Percentiles rank a stretch among this genome's conserved stretches.
These are phyloP conservation scores for Trichaptum fuscoviolaceum DNA, from an alignment of 768 basidiomycete species.

Conservation along the genomic window DNA sequence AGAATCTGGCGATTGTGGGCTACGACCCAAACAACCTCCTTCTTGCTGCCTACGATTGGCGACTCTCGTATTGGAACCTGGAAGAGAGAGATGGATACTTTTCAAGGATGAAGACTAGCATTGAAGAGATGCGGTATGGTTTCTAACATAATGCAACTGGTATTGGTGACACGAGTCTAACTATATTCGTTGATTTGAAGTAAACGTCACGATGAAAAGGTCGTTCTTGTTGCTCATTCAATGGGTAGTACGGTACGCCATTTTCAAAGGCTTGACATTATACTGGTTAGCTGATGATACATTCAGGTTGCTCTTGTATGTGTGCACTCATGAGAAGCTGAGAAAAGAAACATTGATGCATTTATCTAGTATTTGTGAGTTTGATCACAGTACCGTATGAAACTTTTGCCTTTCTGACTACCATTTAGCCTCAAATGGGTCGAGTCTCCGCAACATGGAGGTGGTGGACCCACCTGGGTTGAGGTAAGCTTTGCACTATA, in stretches of 20 bases:
- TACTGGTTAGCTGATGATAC: neutral
- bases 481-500: slow-evolving; percentile 48
- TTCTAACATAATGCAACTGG: neutral
- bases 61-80: slow-evolving; percentile 81
- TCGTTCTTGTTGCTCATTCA: slow-evolving; percentile 80
- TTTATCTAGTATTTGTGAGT: slow-evolving; percentile 77
- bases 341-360: neutral
- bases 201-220: slow-evolving; percentile 65
- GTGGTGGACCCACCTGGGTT: slow-evolving; percentile 85
- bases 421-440: slow-evolving; percentile 86
- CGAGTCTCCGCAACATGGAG: slow-evolving; percentile 76
- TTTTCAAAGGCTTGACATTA: neutral
- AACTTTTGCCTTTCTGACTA: neutral
- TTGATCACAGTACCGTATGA: neutral
- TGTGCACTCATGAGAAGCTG: slow-evolving; percentile 6
- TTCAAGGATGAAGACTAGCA: slow-evolving; percentile 70
- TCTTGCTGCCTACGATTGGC: slow-evolving; percentile 89
- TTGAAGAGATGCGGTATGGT: slow-evolving; percentile 72
- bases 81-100: slow-evolving; percentile 91
- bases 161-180: neutral
- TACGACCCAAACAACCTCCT: slow-evolving; percentile 90
- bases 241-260: slow-evolving; percentile 74
- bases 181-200: slow-evolving; percentile 27
- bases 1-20: slow-evolving; percentile 88
- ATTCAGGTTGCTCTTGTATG: slow-evolving; percentile 45